These are phyloP conservation scores for Syncephalis plumigaleata DNA, from an alignment of 371 early-diverging fungal species.

Conservation along the genomic window DNA sequence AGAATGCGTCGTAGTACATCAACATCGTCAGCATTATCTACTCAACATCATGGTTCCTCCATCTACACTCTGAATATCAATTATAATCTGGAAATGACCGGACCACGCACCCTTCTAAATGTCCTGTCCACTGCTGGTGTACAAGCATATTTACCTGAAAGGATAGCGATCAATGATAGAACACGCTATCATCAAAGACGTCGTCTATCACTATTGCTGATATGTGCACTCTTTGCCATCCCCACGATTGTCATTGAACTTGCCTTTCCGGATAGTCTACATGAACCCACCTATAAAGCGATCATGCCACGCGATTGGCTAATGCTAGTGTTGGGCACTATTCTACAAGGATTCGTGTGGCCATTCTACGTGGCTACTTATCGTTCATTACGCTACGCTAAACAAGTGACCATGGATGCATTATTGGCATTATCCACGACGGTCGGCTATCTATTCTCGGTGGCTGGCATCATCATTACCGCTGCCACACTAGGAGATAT, in stretches of 20 bases:
- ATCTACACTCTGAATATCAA: too few species aligned
- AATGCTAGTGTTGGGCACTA: conserved; percentile 1
- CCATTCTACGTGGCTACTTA: conserved; percentile 51
- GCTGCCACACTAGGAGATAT: conserved; percentile 4
- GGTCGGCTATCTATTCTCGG: conserved; percentile 36
- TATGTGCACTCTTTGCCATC: background rate
- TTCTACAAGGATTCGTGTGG: conserved; percentile 1
- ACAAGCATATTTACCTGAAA: too few species aligned
- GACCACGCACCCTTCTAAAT: too few species aligned
- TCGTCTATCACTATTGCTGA: background rate
- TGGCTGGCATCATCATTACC: conserved; percentile 31
- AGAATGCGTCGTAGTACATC: too few species aligned
- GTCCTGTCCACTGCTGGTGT: too few species aligned
- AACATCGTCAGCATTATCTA: too few species aligned
- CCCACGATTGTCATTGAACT: conserved; percentile 4
- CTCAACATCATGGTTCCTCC: too few species aligned
- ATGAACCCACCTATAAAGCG: background rate
- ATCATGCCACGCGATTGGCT: background rate
- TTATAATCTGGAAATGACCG: too few species aligned
- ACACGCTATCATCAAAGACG: conserved; percentile 1
- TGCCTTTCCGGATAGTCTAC: background rate
- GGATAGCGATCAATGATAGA: conserved; percentile 5
- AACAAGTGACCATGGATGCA: conserved; percentile 51
- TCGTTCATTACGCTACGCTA: conserved; percentile 29
- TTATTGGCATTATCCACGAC: conserved; percentile 47